phyloP scores from a whole-genome alignment of 345 rosid genomes.

The Gynandropsis gynandra region DNA sequence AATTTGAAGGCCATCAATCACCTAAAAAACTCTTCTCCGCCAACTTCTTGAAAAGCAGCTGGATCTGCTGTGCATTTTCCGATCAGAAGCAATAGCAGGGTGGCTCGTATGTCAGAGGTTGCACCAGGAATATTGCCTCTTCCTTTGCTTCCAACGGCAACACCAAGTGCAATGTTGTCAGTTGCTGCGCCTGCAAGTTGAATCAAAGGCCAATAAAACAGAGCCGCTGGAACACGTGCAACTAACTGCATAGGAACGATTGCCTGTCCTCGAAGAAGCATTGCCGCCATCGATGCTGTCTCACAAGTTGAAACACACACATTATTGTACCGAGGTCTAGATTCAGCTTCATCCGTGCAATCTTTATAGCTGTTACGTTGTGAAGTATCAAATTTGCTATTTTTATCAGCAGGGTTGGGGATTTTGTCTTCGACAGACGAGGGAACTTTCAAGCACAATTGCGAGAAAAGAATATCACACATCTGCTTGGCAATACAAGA shows the following conservation, averaged over 20 bases:
- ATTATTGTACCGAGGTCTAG: constrained; percentile 35
- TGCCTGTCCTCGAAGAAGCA: constrained; percentile 85
- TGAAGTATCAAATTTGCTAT: constrained; percentile 31
- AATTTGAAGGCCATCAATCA: constrained; percentile 25
- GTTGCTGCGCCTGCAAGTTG: constrained; percentile 97
- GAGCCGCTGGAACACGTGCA: constrained; percentile 84
- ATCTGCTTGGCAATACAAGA: constrained; percentile 55
- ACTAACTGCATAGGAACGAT: constrained; percentile 90
- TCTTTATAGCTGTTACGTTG: constrained; percentile 37
- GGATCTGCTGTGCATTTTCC: constrained; percentile 97
- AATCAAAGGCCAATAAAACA: constrained; percentile 95
- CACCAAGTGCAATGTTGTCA: constrained; percentile 85
- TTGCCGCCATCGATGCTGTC: constrained; percentile 91
- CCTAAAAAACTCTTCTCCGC: constrained; percentile 95
- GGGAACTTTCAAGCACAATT: constrained; percentile 88
- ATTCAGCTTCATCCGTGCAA: constrained; percentile 44
- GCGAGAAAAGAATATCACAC: constrained; percentile 97
- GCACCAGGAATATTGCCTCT: constrained; percentile 96
- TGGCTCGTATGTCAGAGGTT: constrained; percentile 89
- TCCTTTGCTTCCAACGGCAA: constrained; percentile 99
- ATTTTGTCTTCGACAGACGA: constrained; percentile 41
- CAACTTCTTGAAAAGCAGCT: constrained; percentile 77
- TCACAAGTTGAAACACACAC: constrained; percentile 39
- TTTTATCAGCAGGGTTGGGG: constrained; percentile 33
- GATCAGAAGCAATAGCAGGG: constrained; percentile 76